A percentile compares a stretch with the other conserved stretches of the same genome.
These are phyloP conservation scores for Blastobotrys mokoenaii DNA, from an alignment of 805 yeast genomes.

Conservation along the genomic window DNA sequence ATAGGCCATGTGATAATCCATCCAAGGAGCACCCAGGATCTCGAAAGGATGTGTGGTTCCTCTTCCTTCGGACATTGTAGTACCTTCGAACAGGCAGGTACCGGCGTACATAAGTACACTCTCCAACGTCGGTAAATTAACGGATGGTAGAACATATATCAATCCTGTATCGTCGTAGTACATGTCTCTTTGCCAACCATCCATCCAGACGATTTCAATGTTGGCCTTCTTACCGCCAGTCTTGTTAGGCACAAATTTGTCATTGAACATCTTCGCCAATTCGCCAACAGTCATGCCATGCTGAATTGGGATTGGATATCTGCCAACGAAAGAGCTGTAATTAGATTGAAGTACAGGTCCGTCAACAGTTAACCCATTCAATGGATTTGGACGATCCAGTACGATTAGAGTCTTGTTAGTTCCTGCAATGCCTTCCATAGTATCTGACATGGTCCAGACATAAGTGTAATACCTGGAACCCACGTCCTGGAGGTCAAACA, in stretches of 20 bases:
- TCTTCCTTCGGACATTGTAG: constrained; percentile 7
- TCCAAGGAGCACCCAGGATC: constrained; percentile 9
- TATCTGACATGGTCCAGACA: constrained; percentile 10
- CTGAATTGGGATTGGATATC: constrained; percentile 7
- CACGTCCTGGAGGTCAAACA: constrained; percentile 10
- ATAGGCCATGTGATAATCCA: constrained; percentile 7
- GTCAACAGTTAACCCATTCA: constrained; percentile 8
- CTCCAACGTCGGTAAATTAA: constrained; percentile 8
- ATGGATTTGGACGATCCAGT: constrained; percentile 9
- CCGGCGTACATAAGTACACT: constrained; percentile 10
- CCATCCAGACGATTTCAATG: constrained; percentile 8
- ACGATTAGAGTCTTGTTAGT: constrained; percentile 7
- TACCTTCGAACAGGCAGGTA: constrained; percentile 9
- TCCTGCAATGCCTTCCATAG: constrained; percentile 10
- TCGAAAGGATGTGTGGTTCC: constrained; percentile 12
- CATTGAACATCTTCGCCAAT: constrained; percentile 9
- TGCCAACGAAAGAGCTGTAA: constrained; percentile 8
- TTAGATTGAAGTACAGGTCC: constrained; percentile 9
- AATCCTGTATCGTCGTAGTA: constrained; percentile 9
- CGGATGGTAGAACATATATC: constrained; percentile 8
- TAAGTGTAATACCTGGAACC: constrained; percentile 11
- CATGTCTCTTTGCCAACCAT: constrained; percentile 9
- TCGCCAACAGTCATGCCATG: constrained; percentile 11
- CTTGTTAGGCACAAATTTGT: constrained; percentile 4
- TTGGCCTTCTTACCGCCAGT: constrained; percentile 1